These are phyloP conservation scores for Solanum raphanifolium DNA, from an alignment of 257 asterid species.

Conservation along the genomic window DNA sequence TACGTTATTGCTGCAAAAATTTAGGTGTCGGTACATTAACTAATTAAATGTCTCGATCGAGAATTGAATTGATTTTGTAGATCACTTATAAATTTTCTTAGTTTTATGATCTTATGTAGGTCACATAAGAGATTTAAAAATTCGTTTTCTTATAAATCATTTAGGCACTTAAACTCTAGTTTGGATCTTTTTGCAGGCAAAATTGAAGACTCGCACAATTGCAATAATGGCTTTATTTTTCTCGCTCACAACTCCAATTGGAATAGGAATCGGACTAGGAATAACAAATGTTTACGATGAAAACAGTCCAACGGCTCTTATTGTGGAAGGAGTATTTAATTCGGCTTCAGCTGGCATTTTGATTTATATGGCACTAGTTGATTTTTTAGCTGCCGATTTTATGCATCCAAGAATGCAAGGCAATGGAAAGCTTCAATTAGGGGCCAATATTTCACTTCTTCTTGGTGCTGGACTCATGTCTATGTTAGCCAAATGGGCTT, in stretches of 20 bases:
- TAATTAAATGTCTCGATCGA: background rate
- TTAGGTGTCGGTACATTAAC: background rate
- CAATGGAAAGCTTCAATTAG: slow-evolving; percentile 4
- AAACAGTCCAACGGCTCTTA: slow-evolving; percentile 4
- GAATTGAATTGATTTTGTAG: background rate
- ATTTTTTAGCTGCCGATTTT: slow-evolving; percentile 3
- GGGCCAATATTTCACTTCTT: slow-evolving; percentile 9
- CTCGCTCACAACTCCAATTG: slow-evolving; percentile 5
- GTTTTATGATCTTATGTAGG: background rate
- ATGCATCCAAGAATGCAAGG: slow-evolving; percentile 11
- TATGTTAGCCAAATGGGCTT: slow-evolving; percentile 5
- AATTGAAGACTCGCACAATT: background rate
- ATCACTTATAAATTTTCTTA: too few relatives aligned
- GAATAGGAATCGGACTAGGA: background rate
- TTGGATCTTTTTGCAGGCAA: background rate
- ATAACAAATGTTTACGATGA: slow-evolving; percentile 1
- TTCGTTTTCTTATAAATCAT: background rate
- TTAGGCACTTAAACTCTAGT: background rate
- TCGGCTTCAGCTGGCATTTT: slow-evolving; percentile 8
- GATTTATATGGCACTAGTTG: slow-evolving; percentile 7
- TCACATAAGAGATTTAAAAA: background rate
- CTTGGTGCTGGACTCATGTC: slow-evolving; percentile 9
- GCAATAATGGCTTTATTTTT: slow-evolving; percentile 1
- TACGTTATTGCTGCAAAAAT: background rate
- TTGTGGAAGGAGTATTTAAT: slow-evolving; percentile 1